phyloP scores from a whole-genome alignment of 441 rosid species.

The Hypseocharis bilobata region DNA sequence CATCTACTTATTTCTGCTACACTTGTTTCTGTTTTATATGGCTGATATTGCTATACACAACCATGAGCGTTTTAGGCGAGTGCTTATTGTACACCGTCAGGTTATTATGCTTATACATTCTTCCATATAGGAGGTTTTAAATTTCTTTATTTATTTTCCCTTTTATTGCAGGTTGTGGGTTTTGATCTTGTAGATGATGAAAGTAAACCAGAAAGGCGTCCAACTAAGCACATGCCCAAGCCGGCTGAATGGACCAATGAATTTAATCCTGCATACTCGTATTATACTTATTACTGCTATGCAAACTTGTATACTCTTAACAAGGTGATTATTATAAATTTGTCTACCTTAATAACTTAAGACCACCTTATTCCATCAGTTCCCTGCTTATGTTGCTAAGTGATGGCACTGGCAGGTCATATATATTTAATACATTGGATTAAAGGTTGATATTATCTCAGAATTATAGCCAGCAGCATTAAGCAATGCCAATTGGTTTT shows the following conservation, averaged over 20 bases:
- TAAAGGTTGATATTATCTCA: background rate
- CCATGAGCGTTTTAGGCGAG: background rate
- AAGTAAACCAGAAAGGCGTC: constrained; percentile 77
- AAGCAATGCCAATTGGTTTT: no score
- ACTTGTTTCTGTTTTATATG: background rate
- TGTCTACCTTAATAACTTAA: background rate
- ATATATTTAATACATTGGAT: no score
- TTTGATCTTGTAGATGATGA: constrained; percentile 74
- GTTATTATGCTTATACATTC: background rate
- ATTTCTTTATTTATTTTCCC: background rate
- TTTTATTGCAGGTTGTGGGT: constrained; percentile 52
- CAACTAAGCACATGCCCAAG: constrained; percentile 68
- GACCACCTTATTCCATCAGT: no score
- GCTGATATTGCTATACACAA: background rate
- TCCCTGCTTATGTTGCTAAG: no score
- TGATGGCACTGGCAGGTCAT: no score
- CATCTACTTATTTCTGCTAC: background rate
- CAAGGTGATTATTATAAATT: constrained; percentile 30
- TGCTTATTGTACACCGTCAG: background rate
- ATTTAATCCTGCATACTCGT: constrained; percentile 66
- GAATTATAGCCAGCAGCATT: no score
- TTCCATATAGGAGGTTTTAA: background rate
- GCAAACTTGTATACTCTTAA: constrained; percentile 60
- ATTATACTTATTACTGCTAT: constrained; percentile 65
- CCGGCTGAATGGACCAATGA: constrained; percentile 68